Evolutionary conservation across 345 rosid genomes (phyloP).

Genomic region (Nephelium lappaceum): DNA sequence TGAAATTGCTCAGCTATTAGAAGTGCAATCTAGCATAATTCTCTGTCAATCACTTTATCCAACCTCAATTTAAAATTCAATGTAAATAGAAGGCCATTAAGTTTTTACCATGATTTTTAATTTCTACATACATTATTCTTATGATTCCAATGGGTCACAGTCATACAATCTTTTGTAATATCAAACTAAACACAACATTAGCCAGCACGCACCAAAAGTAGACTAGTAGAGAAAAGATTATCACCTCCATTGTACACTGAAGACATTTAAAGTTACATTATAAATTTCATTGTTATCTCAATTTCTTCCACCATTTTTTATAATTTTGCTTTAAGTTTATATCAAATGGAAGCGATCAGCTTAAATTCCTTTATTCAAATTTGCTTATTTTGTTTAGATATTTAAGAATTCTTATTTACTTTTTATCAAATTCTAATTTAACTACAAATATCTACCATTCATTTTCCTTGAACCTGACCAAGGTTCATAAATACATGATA

Average conservation of each 20-base stretch:
- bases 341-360: background rate
- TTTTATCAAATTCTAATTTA: background rate
- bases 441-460: background rate
- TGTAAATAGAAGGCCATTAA: background rate
- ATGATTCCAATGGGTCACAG: background rate
- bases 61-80: background rate
- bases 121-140: background rate
- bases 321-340: background rate
- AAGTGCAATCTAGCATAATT: background rate
- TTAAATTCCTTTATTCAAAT: background rate
- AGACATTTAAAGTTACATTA: background rate
- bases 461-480: constrained; percentile 3
- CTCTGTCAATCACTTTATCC: background rate
- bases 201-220: background rate
- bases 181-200: background rate
- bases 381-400: background rate
- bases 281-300: background rate
- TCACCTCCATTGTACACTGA: background rate
- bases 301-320: background rate
- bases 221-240: background rate
- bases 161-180: background rate
- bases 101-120: background rate
- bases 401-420: background rate
- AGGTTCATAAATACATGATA: no score
- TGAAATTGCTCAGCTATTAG: background rate